phyloP scores from a whole-genome alignment of 768 basidiomycete species.

The Guyanaporus albipodus region DNA sequence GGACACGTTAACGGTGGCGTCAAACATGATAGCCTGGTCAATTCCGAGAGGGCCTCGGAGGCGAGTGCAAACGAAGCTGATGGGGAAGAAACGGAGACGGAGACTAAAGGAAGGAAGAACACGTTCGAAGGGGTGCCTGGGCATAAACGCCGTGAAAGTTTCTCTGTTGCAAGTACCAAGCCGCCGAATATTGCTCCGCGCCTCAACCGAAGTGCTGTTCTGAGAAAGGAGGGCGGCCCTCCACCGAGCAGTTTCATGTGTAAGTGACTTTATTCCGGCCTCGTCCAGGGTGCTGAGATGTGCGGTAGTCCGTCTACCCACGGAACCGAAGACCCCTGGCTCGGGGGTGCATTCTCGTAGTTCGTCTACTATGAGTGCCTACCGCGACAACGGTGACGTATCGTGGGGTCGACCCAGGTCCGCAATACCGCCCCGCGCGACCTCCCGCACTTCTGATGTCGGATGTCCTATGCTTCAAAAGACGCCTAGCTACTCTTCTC shows the following conservation, averaged over 20 bases:
- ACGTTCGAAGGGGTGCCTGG: constrained; percentile 81
- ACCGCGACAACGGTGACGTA: constrained; percentile 16
- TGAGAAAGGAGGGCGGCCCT: constrained; percentile 44
- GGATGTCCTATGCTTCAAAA: constrained; percentile 15
- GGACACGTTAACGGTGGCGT: constrained; percentile 3
- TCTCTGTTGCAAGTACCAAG: constrained; percentile 57
- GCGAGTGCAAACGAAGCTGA: constrained; percentile 27
- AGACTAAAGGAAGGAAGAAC: constrained; percentile 31
- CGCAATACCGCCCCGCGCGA: constrained; percentile 35
- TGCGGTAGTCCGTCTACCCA: constrained; percentile 44
- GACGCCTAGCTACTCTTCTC: constrained; percentile 21
- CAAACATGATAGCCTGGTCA: constrained; percentile 5
- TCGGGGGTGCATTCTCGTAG: constrained; percentile 37
- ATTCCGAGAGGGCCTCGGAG: constrained; percentile 8
- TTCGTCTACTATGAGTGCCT: constrained; percentile 37
- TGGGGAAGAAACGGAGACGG: constrained; percentile 28
- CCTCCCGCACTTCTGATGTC: constrained; percentile 37
- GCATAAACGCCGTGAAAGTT: constrained; percentile 74
- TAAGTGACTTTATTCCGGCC: constrained; percentile 35
- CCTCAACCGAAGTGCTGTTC: constrained; percentile 40
- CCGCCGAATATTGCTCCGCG: constrained; percentile 43
- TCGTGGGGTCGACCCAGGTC: constrained; percentile 18
- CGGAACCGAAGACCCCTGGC: constrained; percentile 40
- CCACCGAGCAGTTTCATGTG: constrained; percentile 70
- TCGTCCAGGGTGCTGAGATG: neutral